Percentiles rank a stretch among this genome's conserved stretches.
These are phyloP conservation scores for Thielaviopsis ethacetica DNA, from an alignment of 2,329 filamentous ascomycete genomes.

Conservation along the genomic window DNA sequence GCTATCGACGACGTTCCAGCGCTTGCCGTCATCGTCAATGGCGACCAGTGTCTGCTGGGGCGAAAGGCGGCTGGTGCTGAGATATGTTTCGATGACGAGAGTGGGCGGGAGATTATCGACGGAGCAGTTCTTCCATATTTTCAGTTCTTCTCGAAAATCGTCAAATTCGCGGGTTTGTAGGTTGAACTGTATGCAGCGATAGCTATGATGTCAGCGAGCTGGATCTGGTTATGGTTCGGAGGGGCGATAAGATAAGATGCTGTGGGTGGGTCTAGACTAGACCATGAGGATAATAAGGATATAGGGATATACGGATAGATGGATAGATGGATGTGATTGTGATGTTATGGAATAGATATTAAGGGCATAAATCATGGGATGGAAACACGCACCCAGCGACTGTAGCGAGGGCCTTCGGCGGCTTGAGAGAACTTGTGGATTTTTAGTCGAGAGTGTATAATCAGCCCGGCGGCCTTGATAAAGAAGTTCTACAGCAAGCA, in stretches of 20 bases:
- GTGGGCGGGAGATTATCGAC: constrained; percentile 64
- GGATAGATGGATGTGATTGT: not conserved
- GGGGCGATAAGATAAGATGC: not conserved
- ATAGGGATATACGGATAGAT: not conserved
- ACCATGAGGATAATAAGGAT: not conserved
- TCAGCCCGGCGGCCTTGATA: constrained; percentile 69
- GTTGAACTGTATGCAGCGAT: constrained; percentile 53
- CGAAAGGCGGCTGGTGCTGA: constrained; percentile 64
- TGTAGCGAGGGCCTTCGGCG: constrained; percentile 41
- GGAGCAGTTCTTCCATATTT: constrained; percentile 67
- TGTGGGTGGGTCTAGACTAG: not conserved
- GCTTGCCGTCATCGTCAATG: constrained; percentile 74
- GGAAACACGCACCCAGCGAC: constrained; percentile 61
- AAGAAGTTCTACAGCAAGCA: constrained; percentile 66
- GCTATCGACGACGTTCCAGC: constrained; percentile 81
- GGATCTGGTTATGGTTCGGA: not conserved
- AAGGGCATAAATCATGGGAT: not conserved
- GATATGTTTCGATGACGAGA: constrained; percentile 76
- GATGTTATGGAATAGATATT: not conserved
- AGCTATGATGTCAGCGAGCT: not conserved
- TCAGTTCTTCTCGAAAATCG: constrained; percentile 65
- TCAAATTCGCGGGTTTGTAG: constrained; percentile 88
- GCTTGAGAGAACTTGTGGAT: constrained; percentile 34
- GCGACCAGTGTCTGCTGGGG: constrained; percentile 77
- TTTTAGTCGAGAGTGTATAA: constrained; percentile 65